These are phyloP conservation scores for Lentinula guzmanii DNA, from an alignment of 768 basidiomycete species.

Conservation along the genomic window DNA sequence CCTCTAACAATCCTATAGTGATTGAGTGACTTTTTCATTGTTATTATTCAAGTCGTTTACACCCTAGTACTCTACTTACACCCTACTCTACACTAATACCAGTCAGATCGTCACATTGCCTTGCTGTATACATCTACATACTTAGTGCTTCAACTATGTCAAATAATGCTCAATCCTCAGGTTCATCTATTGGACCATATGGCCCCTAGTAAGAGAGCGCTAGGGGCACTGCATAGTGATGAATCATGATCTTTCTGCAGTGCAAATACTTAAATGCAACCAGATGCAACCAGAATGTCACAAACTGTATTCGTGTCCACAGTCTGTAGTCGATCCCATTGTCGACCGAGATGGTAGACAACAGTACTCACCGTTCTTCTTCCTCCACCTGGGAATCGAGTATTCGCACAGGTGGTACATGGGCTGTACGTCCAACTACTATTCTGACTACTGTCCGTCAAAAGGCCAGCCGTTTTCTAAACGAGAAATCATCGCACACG, in stretches of 20 bases:
- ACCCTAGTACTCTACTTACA: too few species aligned
- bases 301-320: not conserved
- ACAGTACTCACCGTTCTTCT: not conserved
- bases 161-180: too few species aligned
- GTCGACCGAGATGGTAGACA: not conserved
- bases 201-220: too few species aligned
- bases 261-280: not conserved
- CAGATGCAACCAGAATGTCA: not conserved
- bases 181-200: too few species aligned
- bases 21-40: not conserved
- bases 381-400: not conserved
- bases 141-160: too few species aligned
- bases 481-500: not conserved
- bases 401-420: not conserved
- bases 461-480: not conserved
- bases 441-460: not conserved
- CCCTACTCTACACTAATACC: too few species aligned
- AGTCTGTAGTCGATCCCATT: not conserved
- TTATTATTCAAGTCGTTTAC: too few species aligned
- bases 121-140: too few species aligned
- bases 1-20: not conserved
- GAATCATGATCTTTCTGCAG: not conserved
- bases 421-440: constrained; percentile 2
- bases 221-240: not conserved
- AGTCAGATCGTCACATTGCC: too few species aligned